These are phyloP conservation scores for Globisporangium cylindrosporum DNA, from an alignment of 352 stramenopile species.

Conservation along the genomic window DNA sequence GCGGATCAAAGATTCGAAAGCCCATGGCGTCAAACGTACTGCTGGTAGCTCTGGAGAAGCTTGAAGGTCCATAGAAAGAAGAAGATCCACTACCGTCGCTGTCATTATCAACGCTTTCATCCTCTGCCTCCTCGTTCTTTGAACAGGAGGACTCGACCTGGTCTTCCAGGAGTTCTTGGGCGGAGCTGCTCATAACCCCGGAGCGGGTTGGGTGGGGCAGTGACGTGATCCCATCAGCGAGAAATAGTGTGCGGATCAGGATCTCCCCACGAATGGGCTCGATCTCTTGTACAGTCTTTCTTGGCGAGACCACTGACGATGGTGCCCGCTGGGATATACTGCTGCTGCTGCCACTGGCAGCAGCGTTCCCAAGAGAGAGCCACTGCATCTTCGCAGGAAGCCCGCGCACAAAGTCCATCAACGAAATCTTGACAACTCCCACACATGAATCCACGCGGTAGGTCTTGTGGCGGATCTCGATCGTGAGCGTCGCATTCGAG, in stretches of 20 bases:
- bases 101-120: neutral
- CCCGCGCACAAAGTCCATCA: constrained; percentile 55
- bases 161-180: constrained; percentile 38
- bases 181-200: constrained; percentile 32
- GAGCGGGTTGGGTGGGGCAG: constrained; percentile 39
- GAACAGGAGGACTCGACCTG: constrained; percentile 1
- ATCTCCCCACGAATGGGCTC: constrained; percentile 34
- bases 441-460: constrained; percentile 25
- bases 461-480: constrained; percentile 46
- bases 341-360: neutral
- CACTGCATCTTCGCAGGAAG: constrained; percentile 65
- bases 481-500: constrained; percentile 31
- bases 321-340: neutral
- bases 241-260: constrained; percentile 54
- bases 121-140: neutral
- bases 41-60: constrained; percentile 8
- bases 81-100: neutral
- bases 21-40: constrained; percentile 44
- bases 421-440: constrained; percentile 29
- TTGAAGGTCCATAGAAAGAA: constrained; percentile 10
- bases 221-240: constrained; percentile 46
- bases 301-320: neutral
- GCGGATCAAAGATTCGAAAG: constrained; percentile 46
- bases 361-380: constrained; percentile 30
- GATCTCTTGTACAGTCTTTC: constrained; percentile 7